These are phyloP conservation scores for Endotrypanum monterogeii DNA, from an alignment of 208 protist genomes.

Conservation along the genomic window DNA sequence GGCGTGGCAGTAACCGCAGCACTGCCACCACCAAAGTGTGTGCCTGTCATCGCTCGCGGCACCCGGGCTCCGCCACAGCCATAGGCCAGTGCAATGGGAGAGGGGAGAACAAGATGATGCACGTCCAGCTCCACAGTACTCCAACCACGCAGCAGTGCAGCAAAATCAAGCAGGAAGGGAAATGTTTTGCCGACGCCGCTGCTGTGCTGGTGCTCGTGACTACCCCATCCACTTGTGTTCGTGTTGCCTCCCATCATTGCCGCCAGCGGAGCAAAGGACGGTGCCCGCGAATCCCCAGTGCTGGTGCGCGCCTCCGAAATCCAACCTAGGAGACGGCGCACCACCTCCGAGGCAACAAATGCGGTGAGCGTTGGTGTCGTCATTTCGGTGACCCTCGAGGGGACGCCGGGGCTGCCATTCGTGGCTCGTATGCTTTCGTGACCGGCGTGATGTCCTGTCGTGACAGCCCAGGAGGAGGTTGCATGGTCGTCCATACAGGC, in stretches of 20 bases:
- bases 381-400: not conserved
- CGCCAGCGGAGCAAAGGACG: not conserved
- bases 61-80: conserved; percentile 15
- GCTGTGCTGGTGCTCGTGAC: not conserved
- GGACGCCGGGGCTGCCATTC: not conserved
- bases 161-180: conserved; percentile 31
- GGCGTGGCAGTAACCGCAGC: not conserved
- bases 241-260: not conserved
- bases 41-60: conserved; percentile 16
- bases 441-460: conserved; percentile 6
- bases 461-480: conserved; percentile 30
- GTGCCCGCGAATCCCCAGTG: not conserved
- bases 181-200: not conserved
- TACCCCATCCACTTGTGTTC: not conserved
- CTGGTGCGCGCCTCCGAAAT: conserved; percentile 15
- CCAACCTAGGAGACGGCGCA: conserved; percentile 23
- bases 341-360: conserved; percentile 16
- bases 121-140: conserved; percentile 26
- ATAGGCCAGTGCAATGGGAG: conserved; percentile 23
- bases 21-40: conserved; percentile 14
- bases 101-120: conserved; percentile 30
- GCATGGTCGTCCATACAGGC: conserved; percentile 20
- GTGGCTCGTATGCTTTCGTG: not conserved
- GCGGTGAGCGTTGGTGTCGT: conserved; percentile 16
- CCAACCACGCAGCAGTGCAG: conserved; percentile 28